Conservation (phyloP, 1,284 basidiomycete genomes). For the Tilletiopsis washingtonensis region DNA sequence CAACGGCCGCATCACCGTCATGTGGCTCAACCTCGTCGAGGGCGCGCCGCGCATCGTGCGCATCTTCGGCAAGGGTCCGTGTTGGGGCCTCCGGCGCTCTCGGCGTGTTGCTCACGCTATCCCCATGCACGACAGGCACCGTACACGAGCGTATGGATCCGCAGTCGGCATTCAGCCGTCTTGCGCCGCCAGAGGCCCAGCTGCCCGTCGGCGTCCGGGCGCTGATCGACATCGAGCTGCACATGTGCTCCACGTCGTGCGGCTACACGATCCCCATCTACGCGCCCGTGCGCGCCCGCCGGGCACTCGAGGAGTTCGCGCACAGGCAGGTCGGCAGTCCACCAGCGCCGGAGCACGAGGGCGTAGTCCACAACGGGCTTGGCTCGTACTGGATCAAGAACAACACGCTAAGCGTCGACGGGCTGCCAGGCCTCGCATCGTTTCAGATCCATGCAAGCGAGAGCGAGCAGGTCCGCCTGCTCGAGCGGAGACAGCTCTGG, state of each 20-base stretch:
- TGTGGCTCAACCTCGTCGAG: constrained; percentile 7
- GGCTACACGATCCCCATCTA: constrained; percentile 6
- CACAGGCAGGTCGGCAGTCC: too few species aligned
- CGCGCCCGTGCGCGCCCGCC: background rate
- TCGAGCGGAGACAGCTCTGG: too few species aligned
- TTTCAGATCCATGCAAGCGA: too few species aligned
- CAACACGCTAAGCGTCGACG: too few species aligned
- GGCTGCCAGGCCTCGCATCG: too few species aligned
- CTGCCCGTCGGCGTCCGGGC: constrained; percentile 3
- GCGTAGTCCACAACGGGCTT: too few species aligned
- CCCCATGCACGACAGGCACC: background rate
- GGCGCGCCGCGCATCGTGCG: constrained; percentile 9
- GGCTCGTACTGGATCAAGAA: too few species aligned
- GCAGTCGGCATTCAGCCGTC: too few species aligned
- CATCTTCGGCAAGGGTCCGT: constrained; percentile 8
- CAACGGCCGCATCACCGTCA: constrained; percentile 9
- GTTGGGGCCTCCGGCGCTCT: background rate
- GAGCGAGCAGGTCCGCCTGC: too few species aligned
- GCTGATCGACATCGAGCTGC: constrained; percentile 5
- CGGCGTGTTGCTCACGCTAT: background rate
- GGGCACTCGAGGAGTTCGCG: constrained; percentile 2
- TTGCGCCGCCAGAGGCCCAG: too few species aligned
- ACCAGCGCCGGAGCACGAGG: too few species aligned
- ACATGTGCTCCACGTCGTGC: constrained; percentile 6
- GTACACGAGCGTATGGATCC: constrained; percentile 4